These are phyloP conservation scores for Sugiyamaella paludigena DNA, from an alignment of 1,139 yeast genomes.

Conservation along the genomic window DNA sequence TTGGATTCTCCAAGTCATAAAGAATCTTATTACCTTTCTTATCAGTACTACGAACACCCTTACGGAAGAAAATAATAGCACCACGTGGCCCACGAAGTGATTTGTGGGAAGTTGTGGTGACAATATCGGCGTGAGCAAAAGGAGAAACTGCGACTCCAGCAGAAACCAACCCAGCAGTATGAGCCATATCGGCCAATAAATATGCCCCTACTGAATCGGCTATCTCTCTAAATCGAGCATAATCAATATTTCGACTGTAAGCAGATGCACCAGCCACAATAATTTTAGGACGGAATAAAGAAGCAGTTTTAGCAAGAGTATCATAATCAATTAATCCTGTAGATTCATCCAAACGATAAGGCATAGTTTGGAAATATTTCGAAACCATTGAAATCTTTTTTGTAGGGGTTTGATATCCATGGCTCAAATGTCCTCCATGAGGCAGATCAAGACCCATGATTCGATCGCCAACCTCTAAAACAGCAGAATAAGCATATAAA, in stretches of 20 bases:
- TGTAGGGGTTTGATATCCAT: conserved; percentile 95
- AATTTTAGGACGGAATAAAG: conserved; percentile 89
- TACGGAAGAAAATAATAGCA: conserved; percentile 97
- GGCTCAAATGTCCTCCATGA: conserved; percentile 97
- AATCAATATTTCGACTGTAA: conserved; percentile 91
- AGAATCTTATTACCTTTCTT: conserved; percentile 88
- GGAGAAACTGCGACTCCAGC: conserved; percentile 97
- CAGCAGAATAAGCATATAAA: conserved; percentile 91
- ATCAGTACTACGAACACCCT: conserved; percentile 86
- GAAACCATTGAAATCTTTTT: conserved; percentile 95
- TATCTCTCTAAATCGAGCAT: conserved; percentile 91
- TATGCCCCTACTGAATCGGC: conserved; percentile 97
- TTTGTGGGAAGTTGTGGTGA: conserved; percentile 97
- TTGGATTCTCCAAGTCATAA: conserved; percentile 90
- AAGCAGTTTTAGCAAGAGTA: conserved; percentile 84
- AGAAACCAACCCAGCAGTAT: conserved; percentile 92
- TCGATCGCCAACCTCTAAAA: conserved; percentile 92
- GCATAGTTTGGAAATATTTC: conserved; percentile 97
- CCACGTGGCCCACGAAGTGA: conserved; percentile 99
- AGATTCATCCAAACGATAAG: conserved; percentile 85
- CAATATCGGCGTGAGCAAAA: conserved; percentile 93
- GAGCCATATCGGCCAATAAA: conserved; percentile 97
- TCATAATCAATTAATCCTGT: conserved; percentile 96
- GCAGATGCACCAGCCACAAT: conserved; percentile 98
- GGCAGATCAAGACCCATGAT: conserved; percentile 97